Conservation (phyloP, 345 rosid species). For the Stellera chamaejasme region DNA sequence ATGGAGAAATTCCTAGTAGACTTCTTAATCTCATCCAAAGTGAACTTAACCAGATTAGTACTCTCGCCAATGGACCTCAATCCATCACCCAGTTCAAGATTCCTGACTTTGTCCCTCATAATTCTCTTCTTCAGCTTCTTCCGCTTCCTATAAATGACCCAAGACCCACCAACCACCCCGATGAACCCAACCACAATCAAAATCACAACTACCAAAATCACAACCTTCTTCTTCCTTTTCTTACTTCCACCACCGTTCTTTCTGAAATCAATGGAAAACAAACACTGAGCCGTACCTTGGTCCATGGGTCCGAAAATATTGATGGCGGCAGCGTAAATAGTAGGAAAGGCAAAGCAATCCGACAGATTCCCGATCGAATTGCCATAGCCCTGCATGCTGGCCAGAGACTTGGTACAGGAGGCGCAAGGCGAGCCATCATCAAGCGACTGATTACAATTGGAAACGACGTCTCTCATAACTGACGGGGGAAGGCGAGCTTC, state of each 20-base stretch:
- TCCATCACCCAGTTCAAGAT: constrained; percentile 32
- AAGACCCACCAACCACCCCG: constrained; percentile 29
- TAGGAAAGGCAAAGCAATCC: constrained; percentile 49
- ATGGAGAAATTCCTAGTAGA: constrained; percentile 70
- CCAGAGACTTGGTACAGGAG: constrained; percentile 47
- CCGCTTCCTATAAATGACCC: constrained; percentile 30
- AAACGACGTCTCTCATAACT: constrained; percentile 17
- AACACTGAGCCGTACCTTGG: constrained; percentile 47
- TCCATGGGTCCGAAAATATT: constrained; percentile 64
- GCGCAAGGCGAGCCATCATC: constrained; percentile 69
- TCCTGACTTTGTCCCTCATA: constrained; percentile 14
- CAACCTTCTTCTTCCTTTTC: constrained; percentile 12
- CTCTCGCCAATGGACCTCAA: constrained; percentile 58
- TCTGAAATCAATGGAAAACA: constrained; percentile 41
- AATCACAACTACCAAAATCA: constrained; percentile 24
- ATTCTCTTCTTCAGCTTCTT: constrained; percentile 21
- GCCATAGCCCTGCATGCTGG: constrained; percentile 40
- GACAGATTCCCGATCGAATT: constrained; percentile 52
- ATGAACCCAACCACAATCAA: constrained; percentile 24
- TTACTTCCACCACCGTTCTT: constrained; percentile 13
- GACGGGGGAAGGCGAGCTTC: constrained; percentile 34
- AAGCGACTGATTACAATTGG: constrained; percentile 58
- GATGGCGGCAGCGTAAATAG: constrained; percentile 69
- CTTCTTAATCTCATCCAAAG: constrained; percentile 68
- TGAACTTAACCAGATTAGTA: constrained; percentile 53